Percentiles rank a stretch among this genome's conserved stretches.
These are phyloP conservation scores for Lagenaria siceraria DNA, from an alignment of 306 rosid genomes.

Conservation along the genomic window DNA sequence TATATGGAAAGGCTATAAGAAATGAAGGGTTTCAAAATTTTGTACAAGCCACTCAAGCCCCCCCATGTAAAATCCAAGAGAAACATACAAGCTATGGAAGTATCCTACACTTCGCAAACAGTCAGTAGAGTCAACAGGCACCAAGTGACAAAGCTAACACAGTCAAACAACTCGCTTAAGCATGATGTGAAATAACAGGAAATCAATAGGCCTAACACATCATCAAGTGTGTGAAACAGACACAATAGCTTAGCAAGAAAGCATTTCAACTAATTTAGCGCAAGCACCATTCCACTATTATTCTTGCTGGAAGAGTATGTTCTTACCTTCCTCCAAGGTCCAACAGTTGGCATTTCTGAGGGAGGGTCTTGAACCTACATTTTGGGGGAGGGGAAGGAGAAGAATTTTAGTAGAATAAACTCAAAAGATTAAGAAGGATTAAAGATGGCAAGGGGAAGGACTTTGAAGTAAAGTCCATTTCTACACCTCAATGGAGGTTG, in stretches of 20 bases:
- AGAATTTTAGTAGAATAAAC: background rate
- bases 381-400: slow-evolving; percentile 2
- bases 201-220: too few relatives aligned
- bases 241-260: background rate
- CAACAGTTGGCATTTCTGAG: slow-evolving; percentile 58
- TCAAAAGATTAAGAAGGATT: background rate
- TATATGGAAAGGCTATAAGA: background rate
- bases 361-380: slow-evolving; percentile 71
- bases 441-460: background rate
- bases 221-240: background rate
- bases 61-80: background rate
- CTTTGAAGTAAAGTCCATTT: background rate
- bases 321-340: slow-evolving; percentile 98
- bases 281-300: background rate
- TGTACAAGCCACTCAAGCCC: background rate
- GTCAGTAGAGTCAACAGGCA: background rate
- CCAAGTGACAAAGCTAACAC: background rate
- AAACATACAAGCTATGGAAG: background rate
- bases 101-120: background rate
- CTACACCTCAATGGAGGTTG: background rate
- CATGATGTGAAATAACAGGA: background rate
- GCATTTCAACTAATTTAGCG: background rate
- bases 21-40: background rate
- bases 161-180: background rate
- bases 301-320: background rate